A percentile compares a stretch with the other conserved stretches of the same genome.
These are phyloP conservation scores for Claviceps sp. DNA, from an alignment of 2,329 filamentous ascomycete species.

Conservation along the genomic window DNA sequence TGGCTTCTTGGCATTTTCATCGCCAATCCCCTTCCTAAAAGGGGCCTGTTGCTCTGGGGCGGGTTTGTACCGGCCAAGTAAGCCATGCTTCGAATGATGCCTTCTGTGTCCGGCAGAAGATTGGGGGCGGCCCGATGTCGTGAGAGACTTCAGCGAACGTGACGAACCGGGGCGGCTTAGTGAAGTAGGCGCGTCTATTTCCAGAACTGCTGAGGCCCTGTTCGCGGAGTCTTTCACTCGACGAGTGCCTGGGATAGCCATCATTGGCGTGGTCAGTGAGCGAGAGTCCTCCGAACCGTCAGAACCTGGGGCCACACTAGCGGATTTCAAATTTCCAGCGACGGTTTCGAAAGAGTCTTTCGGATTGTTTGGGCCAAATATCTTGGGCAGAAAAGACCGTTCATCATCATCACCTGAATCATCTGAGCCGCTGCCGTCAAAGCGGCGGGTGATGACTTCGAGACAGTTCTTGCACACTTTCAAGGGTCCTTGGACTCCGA, in stretches of 20 bases:
- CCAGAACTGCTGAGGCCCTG: slow-evolving; percentile 74
- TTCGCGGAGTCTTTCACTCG: slow-evolving; percentile 58
- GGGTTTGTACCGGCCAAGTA: slow-evolving; percentile 59
- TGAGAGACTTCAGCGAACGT: slow-evolving; percentile 66
- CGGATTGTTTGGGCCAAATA: slow-evolving; percentile 38
- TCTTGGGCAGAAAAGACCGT: slow-evolving; percentile 52
- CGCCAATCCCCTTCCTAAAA: slow-evolving; percentile 60
- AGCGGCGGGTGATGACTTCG: slow-evolving; percentile 76
- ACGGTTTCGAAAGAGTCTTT: slow-evolving; percentile 6
- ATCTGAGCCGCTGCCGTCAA: slow-evolving; percentile 77
- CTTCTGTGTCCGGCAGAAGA: slow-evolving; percentile 66
- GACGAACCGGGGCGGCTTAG: slow-evolving; percentile 88
- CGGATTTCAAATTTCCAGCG: slow-evolving; percentile 3
- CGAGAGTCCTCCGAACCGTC: slow-evolving; percentile 33
- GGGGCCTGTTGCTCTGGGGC: slow-evolving; percentile 70
- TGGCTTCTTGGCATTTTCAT: slow-evolving; percentile 51
- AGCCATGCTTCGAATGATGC: slow-evolving; percentile 77
- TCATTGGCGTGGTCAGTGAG: slow-evolving; percentile 53
- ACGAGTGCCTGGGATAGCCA: slow-evolving; percentile 55
- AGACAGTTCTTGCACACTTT: slow-evolving; percentile 90
- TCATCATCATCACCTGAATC: slow-evolving; percentile 77
- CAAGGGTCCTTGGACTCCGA: slow-evolving; percentile 73
- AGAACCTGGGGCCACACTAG: slow-evolving; percentile 25
- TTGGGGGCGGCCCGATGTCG: slow-evolving; percentile 55
- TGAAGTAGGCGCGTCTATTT: slow-evolving; percentile 66